Base-by-base conservation (phyloP, 108 stramenopile species). In the Poteriospumella lacustris region DNA sequence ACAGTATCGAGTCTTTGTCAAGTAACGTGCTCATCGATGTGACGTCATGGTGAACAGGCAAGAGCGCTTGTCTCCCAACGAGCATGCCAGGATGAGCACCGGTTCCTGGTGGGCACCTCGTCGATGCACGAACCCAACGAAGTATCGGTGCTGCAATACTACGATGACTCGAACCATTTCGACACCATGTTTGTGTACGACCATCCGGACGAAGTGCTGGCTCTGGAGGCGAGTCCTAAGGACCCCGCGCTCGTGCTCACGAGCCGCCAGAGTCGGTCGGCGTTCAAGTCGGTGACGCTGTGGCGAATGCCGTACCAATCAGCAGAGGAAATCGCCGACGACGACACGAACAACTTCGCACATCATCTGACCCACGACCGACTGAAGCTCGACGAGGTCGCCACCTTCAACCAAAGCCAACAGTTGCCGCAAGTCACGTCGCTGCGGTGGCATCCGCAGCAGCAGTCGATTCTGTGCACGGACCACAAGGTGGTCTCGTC, bases 151-250 rank as follows among this genome's bases (percentile, higher is more conserved):
- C 40, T 85, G 39, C 72, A 83, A 9, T 85, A 80, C 80, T 76
- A 43, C 47, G 84, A 85, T 58, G 84, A 85, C 42, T 83, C 73
- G 39, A 85, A 85, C 80, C 79, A 85, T 29, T 52, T 85, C 36
- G 70, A 52, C 39, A 68, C 64, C n/a, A 36, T 34, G 41, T n/a
- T 69, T 72, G 80, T 79, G 38, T 82, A 81, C 42, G 80, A 78
- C 24, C 82, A 83, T 42, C 84, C 84, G 3, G 76, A 83, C 41
- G 80, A 85, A 73, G 44, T 85, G 3, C 82, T 81, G 84, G 80
- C 79, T 39, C 38, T 85, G 2, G 80, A 80, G 42, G 79, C 84
- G 28, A 82, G 79, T 34, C 79, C 80, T 0, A 34, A 38, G 39
- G 84, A 85, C 42, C 44, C 77, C 31, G 75, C 80, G 1, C 43